phyloP scores from a whole-genome alignment of 176 grass and related monocot genomes.

The Oryza longistaminata region DNA sequence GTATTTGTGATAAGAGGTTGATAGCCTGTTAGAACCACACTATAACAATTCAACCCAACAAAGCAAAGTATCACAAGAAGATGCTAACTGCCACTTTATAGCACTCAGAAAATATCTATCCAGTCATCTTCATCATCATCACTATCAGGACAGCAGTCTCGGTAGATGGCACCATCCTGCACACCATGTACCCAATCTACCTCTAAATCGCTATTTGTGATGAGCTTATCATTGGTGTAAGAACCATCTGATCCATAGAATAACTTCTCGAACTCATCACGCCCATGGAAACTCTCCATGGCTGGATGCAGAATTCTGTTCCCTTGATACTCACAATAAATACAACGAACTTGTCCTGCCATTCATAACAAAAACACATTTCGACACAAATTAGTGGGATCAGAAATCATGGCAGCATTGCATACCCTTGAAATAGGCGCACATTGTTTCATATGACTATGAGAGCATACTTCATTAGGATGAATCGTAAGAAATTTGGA shows the following conservation, averaged over 20 bases:
- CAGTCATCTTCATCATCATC: not conserved
- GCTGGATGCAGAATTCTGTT: slow-evolving; percentile 17
- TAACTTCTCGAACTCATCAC: slow-evolving; percentile 8
- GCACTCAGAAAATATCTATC: not conserved
- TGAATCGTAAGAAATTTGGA: not conserved
- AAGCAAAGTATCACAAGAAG: not conserved
- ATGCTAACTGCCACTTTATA: not conserved
- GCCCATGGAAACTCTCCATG: not conserved
- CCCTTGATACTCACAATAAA: slow-evolving; percentile 6
- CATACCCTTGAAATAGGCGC: too few species aligned
- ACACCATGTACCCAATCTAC: not conserved
- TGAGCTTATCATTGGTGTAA: not conserved
- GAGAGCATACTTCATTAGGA: not conserved
- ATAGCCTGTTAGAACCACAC: not conserved
- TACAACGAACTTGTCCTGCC: slow-evolving; percentile 12
- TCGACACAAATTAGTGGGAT: too few species aligned
- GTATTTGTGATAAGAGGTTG: not conserved
- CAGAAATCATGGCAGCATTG: too few species aligned
- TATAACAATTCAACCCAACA: not conserved
- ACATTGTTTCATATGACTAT: not conserved
- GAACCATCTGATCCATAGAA: not conserved
- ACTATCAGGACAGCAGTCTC: not conserved
- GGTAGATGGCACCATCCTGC: not conserved
- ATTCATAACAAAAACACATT: not conserved
- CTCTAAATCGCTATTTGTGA: not conserved